Evolutionary conservation across 2,329 filamentous ascomycete species (phyloP), one percentile per base, ranked within the genome.

Genomic region (Colletotrichum spaethianum): DNA sequence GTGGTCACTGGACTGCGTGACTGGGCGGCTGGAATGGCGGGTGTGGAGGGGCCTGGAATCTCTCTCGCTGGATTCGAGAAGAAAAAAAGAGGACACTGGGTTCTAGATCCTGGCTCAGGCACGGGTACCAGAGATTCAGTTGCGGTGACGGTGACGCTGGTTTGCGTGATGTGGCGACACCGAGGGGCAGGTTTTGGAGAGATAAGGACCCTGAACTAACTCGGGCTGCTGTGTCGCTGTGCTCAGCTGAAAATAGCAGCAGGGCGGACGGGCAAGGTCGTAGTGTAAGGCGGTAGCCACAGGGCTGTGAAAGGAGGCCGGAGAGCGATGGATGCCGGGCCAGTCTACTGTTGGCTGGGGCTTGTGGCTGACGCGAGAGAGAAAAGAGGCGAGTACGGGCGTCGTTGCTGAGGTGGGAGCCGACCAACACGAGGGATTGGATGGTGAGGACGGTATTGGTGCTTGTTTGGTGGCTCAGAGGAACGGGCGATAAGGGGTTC

Each of bases 231-330:
- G 26, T 56, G 26, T 46, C 66, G 26, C 66, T 44, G 63, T 40
- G 57, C 52, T 72, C 70, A 55, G 70, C 70, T 72, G 70, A 70
- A 72, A 72, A 72, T 72, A 72, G 70, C 65, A 69, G 62, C 52
- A 62, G 28, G 44, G 53, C 56, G 38, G 56, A 40, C 50, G 50
- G 50, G 67, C 55, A 61, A 36, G 28, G 26, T 60, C 8, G 46
- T 53, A 63, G 7, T 31, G 33, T 53, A 63, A 14, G 52, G 33
- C 23, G 23, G 46, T 53, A 31, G 67, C 65, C 52, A 59, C 69
- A 68, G 64, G 69, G 69, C 69, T 72, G 69, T 69, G 59, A 57
- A 23, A 53, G 44, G 52, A 52, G 52, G 67, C 40, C 46, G 55
- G 52, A 53, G 53, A 36, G 50, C 40, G 42, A 63, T 38, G 23